Conservation (phyloP, 2,329 filamentous ascomycete genomes). For the Botrytis medusae region DNA sequence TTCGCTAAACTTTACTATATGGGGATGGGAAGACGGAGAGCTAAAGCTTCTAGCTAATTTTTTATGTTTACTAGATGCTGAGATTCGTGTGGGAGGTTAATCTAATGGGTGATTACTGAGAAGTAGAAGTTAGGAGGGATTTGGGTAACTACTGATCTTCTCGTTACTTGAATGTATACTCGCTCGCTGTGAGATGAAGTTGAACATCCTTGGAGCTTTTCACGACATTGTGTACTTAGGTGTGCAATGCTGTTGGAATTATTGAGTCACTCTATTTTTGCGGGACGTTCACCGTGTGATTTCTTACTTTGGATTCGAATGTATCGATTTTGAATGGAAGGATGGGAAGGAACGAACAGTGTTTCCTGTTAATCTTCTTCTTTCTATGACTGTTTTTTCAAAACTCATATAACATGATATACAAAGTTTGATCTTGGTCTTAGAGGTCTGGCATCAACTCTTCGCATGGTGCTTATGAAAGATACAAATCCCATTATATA, state of each 20-base stretch:
- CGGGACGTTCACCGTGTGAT: not conserved
- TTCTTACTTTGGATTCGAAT: accelerated
- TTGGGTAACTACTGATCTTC: too few relatives aligned
- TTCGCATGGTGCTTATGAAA: not conserved
- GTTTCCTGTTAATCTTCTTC: not conserved
- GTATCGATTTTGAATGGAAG: not conserved
- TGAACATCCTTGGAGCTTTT: not conserved
- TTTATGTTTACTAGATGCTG: not conserved
- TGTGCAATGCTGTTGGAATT: not conserved
- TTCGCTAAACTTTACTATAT: not conserved
- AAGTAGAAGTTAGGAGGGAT: not conserved
- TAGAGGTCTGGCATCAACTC: not conserved
- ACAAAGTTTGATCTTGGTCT: not conserved
- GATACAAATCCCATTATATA: not conserved
- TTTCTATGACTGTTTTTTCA: not conserved
- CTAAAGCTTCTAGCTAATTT: not conserved
- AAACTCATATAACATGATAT: too few relatives aligned
- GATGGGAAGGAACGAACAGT: not conserved
- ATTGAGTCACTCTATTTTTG: not conserved
- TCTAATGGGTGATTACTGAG: not conserved
- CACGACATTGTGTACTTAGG: not conserved
- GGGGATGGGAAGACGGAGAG: not conserved
- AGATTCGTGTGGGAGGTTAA: not conserved
- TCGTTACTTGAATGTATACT: not conserved
- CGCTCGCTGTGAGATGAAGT: accelerated